phyloP scores from a whole-genome alignment of 164 flowering plant species.

The Berberis vulgaris region DNA sequence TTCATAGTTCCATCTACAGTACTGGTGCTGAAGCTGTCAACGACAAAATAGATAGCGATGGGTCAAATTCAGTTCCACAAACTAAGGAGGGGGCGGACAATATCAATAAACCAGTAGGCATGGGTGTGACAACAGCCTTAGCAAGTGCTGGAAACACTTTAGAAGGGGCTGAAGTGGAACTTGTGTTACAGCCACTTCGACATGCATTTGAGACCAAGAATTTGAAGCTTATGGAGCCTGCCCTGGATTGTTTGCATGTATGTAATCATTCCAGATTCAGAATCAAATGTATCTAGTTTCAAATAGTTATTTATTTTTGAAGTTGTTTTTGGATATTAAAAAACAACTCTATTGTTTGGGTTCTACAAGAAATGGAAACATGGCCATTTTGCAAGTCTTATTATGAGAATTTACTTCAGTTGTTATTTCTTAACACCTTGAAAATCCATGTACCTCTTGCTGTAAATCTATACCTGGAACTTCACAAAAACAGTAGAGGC shows the following conservation, averaged over 20 bases:
- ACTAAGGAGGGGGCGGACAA: conserved; percentile 20
- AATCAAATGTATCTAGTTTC: neutral
- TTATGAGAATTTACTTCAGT: neutral
- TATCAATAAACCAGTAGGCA: conserved; percentile 18
- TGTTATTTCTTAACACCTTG: neutral
- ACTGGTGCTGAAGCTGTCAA: conserved; percentile 31
- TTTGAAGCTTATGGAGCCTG: conserved; percentile 72
- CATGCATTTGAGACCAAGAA: conserved; percentile 92
- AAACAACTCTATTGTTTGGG: neutral
- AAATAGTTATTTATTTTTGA: neutral
- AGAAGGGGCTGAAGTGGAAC: conserved; percentile 69
- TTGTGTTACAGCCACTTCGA: conserved; percentile 79
- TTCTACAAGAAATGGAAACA: neutral
- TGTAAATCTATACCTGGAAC: too few species aligned
- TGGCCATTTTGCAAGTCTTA: neutral
- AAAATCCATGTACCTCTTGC: too few species aligned
- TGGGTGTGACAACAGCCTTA: conserved; percentile 40
- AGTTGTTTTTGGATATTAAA: neutral
- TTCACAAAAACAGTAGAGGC: too few species aligned
- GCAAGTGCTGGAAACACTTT: conserved; percentile 74
- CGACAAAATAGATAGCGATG: conserved; percentile 25
- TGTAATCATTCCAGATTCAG: conserved; percentile 13
- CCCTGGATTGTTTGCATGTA: conserved; percentile 98
- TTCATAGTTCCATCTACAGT: conserved; percentile 25
- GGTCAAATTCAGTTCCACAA: conserved; percentile 18